Evolutionary conservation across 1,284 basidiomycete species (phyloP).

Genomic region (Dichomitus squalens): DNA sequence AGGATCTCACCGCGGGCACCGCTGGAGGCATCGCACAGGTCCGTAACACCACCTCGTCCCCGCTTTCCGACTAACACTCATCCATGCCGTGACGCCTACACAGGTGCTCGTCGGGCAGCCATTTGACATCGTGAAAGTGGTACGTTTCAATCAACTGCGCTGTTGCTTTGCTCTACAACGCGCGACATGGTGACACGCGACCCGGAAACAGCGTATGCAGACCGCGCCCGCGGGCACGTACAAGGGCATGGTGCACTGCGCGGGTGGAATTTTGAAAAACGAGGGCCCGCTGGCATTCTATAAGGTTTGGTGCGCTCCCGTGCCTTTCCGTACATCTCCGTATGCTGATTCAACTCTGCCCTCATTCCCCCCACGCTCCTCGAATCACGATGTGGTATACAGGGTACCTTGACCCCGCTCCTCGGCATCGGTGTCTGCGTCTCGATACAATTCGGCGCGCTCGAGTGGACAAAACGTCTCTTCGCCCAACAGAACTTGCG

Average conservation of each 20-base stretch:
- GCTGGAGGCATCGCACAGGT: constrained; percentile 90
- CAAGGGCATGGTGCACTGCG: constrained; percentile 87
- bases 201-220: constrained; percentile 77
- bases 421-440: constrained; percentile 95
- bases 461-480: constrained; percentile 88
- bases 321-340: not conserved
- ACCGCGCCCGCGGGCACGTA: constrained; percentile 92
- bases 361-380: not conserved
- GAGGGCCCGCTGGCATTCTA: constrained; percentile 96
- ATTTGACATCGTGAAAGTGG: constrained; percentile 97
- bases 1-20: constrained; percentile 86
- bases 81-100: not conserved
- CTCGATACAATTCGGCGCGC: constrained; percentile 94
- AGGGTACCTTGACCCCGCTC: constrained; percentile 93
- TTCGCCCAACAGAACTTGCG: constrained; percentile 67
- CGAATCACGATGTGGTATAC: not conserved
- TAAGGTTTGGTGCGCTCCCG: constrained; percentile 61
- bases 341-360: not conserved
- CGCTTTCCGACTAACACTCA: constrained; percentile 2
- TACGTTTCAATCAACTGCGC: constrained; percentile 38
- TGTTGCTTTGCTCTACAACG: not conserved
- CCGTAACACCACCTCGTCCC: constrained; percentile 10
- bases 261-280: constrained; percentile 83
- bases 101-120: constrained; percentile 92
- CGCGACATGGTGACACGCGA: constrained; percentile 10